phyloP scores from a whole-genome alignment of 345 rosid genomes.

The Mangifera indica region DNA sequence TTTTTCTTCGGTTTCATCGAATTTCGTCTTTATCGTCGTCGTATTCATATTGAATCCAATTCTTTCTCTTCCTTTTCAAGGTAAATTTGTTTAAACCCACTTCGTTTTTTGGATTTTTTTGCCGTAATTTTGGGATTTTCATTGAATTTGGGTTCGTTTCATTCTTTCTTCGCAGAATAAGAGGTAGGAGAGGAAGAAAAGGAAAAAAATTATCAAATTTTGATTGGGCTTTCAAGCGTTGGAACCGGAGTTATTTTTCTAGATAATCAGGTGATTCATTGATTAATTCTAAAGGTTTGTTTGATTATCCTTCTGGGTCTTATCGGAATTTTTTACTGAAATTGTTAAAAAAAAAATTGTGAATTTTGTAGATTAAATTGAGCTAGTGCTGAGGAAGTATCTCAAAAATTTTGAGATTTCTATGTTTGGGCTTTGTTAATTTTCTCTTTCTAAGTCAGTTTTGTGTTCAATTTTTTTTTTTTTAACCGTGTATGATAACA shows the following conservation, averaged over 20 bases:
- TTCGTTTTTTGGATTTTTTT: too few relatives aligned
- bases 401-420: background rate
- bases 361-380: background rate
- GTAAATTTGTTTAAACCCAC: too few relatives aligned
- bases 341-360: background rate
- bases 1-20: too few relatives aligned
- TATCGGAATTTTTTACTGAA: background rate
- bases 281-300: background rate
- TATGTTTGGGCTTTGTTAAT: background rate
- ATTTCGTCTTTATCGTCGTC: too few relatives aligned
- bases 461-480: background rate
- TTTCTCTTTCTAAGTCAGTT: background rate
- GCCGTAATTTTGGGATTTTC: background rate
- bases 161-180: background rate
- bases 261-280: slow-evolving; percentile 6
- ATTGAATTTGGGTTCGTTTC: background rate
- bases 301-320: background rate
- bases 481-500: background rate
- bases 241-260: background rate
- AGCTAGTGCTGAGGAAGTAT: background rate
- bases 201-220: background rate
- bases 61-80: too few relatives aligned
- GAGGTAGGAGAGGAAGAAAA: background rate
- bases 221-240: background rate
- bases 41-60: too few relatives aligned